Evolutionary conservation across 2,329 filamentous ascomycete genomes (phyloP), one percentile per base, ranked within the genome.

Genomic region (Sodiomyces alkalinus): DNA sequence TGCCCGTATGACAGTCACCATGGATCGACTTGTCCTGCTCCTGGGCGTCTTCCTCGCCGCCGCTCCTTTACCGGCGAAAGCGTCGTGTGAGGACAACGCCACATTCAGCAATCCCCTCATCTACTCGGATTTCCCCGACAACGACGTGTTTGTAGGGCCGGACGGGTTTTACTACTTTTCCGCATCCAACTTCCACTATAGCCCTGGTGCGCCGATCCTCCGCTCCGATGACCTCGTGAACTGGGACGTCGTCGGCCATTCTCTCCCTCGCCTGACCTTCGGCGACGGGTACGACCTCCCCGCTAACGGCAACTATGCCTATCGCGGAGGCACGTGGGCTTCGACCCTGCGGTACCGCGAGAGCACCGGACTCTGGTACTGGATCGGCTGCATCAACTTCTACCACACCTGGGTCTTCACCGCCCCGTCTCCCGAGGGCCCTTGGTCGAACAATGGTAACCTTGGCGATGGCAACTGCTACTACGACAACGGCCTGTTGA

Each of bases 401-500:
- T 47, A 51, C 18, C 52, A 54, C 7, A 68, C 66, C 0, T 69
- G 66, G 39, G 46, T 74, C 19, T 74, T 61, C 38, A 68, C 64
- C 0, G 53, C 66, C 0, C 27, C 45, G 4, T 43, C 45, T 7
- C 49, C 49, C 4, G 47, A 48, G 2, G 60, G 56, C 0, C 57
- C 58, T 0, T 67, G 61, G 61, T 24, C 51, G 35, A 8, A 47
- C 54, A 25, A 36, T 40, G 20, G 48, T 44, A 2, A 52, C 42
- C 7, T 45, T 57, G 11, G 45, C 45, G 5, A 33, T 14, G 49
- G 45, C 1, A 52, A 42, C 2, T 74, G 67, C 43, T 70, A 66
- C 39, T 74, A 74, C 37, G 68, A 74, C 41, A 57, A 51, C 12
- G 66, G 69, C 0, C 43, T 74, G 1, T 42, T 73, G n/a, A 56